Base-by-base conservation (phyloP, 768 basidiomycete genomes). In the Tricholoma hemisulphureum region DNA sequence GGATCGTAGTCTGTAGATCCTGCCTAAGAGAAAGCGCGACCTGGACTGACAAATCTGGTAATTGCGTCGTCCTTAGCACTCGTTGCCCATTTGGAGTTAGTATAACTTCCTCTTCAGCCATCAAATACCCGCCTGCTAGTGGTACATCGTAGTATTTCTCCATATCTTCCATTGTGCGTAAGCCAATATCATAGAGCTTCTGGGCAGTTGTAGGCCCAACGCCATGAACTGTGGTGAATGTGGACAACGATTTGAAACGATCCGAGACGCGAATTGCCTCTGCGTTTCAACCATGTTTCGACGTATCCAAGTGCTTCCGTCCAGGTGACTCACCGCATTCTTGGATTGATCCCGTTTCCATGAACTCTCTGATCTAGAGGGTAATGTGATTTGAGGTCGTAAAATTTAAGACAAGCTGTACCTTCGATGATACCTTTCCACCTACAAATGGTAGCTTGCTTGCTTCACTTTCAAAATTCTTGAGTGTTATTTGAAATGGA, bases 131-230 rank as follows among this genome's bases (percentile, higher is more conserved):
- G 14, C 53, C 54, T 7, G 61, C 67, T 16, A 63, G 57, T 16
- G 74, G 65, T 28, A 80, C 76, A 55, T 82, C 83, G 66, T 87
- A 89, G 64, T 86, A 86, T 37, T 78, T 74, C 58, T 87, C 83
- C 46, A 95, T 78, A 66, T 92, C 86, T 4, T 83, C 79, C 6
- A 93, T 67, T 0, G 83, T 87, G 31, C 90, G 83, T 43, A 91
- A 69, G 2, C 88, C 87, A 41, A 80, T 73, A 29, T 81, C 80
- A 67, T 86, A 90, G 4, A 92, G 76, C 35, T 78, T 73, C 6
- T 84, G 80, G 6, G 92, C 89, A 6, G 80, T 89, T n/a, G 73
- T 69, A 0, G 91, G 77, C 6, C 92, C 92, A 31, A 94, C 86
- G 8, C 89, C 87, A 54, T 94, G 85, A 55, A 94, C 71, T 5